Percentiles rank a stretch among this genome's conserved stretches.
Conservation (phyloP, 495 filamentous ascomycete genomes). For the Aspergillus wentii region DNA sequence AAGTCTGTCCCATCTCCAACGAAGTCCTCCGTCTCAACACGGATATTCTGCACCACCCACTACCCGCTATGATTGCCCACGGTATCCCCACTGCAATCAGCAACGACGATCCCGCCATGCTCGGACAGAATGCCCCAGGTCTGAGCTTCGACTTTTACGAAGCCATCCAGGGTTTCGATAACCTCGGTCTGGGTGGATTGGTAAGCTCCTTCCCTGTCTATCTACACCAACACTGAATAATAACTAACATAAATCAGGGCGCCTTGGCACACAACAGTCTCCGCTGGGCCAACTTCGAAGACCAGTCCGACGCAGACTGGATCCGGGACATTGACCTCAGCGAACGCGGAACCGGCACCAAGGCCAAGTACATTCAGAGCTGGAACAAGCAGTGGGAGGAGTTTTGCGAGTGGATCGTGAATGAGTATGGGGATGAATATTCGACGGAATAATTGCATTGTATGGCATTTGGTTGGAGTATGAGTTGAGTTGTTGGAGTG, state of each 20-base stretch:
- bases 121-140: conserved; percentile 12
- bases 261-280: conserved; percentile 15
- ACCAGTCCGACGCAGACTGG: conserved; percentile 14
- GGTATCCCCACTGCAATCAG: conserved; percentile 16
- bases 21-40: conserved; percentile 16
- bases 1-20: conserved; percentile 19
- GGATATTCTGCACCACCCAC: conserved; percentile 12
- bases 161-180: conserved; percentile 17
- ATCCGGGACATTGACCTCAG: conserved; percentile 10
- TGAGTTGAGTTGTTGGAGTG: no score
- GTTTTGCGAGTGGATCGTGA: conserved; percentile 16
- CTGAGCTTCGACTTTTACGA: conserved; percentile 18
- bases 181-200: conserved; percentile 13
- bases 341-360: conserved; percentile 7
- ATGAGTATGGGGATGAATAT: conserved; percentile 7
- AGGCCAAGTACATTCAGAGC: conserved; percentile 7
- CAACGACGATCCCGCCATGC: conserved; percentile 18
- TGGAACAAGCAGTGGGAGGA: conserved; percentile 16
- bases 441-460: no score
- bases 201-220: background rate
- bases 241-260: conserved; percentile 4
- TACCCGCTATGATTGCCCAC: conserved; percentile 17
- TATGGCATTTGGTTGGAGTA: no score
- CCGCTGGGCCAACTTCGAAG: conserved; percentile 16
- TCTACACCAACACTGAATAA: background rate